Evolutionary conservation across 1,139 yeast species (phyloP).

Genomic region (Citeromyces siamensis): DNA sequence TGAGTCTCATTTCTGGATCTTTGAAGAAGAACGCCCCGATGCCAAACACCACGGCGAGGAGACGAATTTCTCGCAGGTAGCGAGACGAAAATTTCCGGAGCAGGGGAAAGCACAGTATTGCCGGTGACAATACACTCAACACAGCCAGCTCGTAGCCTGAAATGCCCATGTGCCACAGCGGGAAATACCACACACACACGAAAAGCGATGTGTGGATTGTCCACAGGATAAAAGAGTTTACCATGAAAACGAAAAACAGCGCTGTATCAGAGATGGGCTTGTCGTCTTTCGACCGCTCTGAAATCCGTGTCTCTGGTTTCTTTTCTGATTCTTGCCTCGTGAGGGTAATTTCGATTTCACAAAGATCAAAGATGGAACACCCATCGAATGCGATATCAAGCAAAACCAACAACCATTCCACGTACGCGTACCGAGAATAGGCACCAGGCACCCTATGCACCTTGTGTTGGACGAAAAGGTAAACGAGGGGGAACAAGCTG

Average conservation of each 20-base stretch:
- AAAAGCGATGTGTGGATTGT: constrained; percentile 69
- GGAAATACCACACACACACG: constrained; percentile 91
- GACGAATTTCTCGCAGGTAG: constrained; percentile 39
- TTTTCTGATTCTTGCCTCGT: constrained; percentile 6
- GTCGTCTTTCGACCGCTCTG: constrained; percentile 3
- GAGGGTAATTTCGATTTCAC: constrained; percentile 33
- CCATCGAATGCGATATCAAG: constrained; percentile 81
- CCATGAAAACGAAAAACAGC: constrained; percentile 32
- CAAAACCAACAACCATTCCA: constrained; percentile 83
- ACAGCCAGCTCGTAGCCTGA: constrained; percentile 84
- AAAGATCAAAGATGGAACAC: constrained; percentile 62
- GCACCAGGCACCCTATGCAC: constrained; percentile 88
- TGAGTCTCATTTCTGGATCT: constrained; percentile 58
- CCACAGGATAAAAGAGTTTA: constrained; percentile 73
- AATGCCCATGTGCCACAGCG: constrained; percentile 96
- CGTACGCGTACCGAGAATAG: constrained; percentile 84
- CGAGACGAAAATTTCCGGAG: constrained; percentile 26
- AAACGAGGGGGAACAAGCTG: constrained; percentile 67
- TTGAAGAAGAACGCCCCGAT: constrained; percentile 61
- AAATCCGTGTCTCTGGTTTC: neutral
- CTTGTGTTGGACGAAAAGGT: constrained; percentile 88
- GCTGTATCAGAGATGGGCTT: constrained; percentile 20
- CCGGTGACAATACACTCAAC: constrained; percentile 26
- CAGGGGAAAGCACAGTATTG: constrained; percentile 43
- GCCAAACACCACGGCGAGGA: constrained; percentile 53